These are phyloP conservation scores for Stagonosporopsis cucurbitacearum DNA, from an alignment of 2,329 filamentous ascomycete genomes.

Conservation along the genomic window DNA sequence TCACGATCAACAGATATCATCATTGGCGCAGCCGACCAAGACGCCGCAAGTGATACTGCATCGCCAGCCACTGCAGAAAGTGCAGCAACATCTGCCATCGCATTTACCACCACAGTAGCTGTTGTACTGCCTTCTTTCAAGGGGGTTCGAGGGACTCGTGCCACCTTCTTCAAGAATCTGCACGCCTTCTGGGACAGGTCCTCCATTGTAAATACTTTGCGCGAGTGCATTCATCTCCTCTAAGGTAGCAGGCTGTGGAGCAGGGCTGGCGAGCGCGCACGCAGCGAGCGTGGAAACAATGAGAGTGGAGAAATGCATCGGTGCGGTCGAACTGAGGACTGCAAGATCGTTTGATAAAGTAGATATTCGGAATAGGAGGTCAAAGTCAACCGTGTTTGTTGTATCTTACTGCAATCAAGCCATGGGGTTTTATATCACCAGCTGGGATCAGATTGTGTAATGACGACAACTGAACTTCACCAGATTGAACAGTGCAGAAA, in stretches of 20 bases:
- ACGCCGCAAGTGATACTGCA: not conserved
- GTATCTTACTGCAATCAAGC: not conserved
- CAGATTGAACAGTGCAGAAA: too few species aligned
- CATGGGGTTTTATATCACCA: not conserved
- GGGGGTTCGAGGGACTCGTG: not conserved
- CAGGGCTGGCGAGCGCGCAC: not conserved
- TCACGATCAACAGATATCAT: not conserved
- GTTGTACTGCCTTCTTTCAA: not conserved
- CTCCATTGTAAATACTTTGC: not conserved
- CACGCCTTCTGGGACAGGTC: not conserved
- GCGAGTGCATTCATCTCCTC: not conserved
- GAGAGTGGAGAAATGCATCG: not conserved
- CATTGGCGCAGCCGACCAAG: not conserved
- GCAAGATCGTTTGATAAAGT: not conserved
- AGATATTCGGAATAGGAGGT: not conserved
- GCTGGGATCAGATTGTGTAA: not conserved
- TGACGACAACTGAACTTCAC: not conserved
- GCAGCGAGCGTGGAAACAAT: not conserved
- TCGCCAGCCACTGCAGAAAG: not conserved
- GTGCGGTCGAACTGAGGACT: not conserved
- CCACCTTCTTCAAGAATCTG: not conserved
- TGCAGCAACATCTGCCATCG: not conserved
- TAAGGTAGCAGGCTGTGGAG: not conserved
- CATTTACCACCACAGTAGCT: not conserved
- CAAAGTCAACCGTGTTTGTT: not conserved